Percentiles rank a stretch among this genome's conserved stretches.
Conservation (phyloP, 2,329 filamentous ascomycete species). For the Shiraia sp. region DNA sequence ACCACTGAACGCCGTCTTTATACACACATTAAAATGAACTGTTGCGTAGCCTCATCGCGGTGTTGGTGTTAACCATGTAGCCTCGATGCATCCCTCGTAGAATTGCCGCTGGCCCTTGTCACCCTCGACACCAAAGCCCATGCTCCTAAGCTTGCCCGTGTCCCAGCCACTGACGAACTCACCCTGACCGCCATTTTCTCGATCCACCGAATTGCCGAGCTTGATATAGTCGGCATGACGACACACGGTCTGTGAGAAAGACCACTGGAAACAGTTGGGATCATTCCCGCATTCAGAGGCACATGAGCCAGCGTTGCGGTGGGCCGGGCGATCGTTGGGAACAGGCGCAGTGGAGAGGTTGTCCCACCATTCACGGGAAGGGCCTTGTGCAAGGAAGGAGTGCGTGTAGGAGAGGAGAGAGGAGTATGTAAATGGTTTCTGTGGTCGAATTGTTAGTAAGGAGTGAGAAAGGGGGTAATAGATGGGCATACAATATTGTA, state of each 20-base stretch:
- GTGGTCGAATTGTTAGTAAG: slow-evolving; percentile 9
- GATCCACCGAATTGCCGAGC: slow-evolving; percentile 38
- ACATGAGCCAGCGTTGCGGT: slow-evolving; percentile 38
- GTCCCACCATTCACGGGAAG: slow-evolving; percentile 42
- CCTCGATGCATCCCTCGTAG: slow-evolving; percentile 41
- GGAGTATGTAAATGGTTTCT: slow-evolving; percentile 45
- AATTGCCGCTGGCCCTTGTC: slow-evolving; percentile 35
- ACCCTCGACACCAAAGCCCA: slow-evolving; percentile 40
- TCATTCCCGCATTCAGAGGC: slow-evolving; percentile 41
- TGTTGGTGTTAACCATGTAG: slow-evolving; percentile 45
- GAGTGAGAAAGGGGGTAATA: neutral
- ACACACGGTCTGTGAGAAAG: slow-evolving; percentile 43
- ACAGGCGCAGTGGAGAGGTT: slow-evolving; percentile 38
- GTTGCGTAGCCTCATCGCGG: slow-evolving; percentile 14
- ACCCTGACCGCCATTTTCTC: slow-evolving; percentile 38
- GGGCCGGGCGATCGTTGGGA: slow-evolving; percentile 40
- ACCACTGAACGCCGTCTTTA: slow-evolving; percentile 30
- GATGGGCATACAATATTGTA: slow-evolving; percentile 32
- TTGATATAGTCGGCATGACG: slow-evolving; percentile 43
- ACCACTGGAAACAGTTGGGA: slow-evolving; percentile 41
- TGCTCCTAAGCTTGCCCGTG: slow-evolving; percentile 38
- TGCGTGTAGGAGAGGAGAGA: slow-evolving; percentile 45
- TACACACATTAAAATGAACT: slow-evolving; percentile 6
- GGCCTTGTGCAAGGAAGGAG: slow-evolving; percentile 34
- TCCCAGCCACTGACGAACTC: slow-evolving; percentile 47